Evolutionary conservation across 2,329 filamentous ascomycete species (phyloP).

Genomic region (Aspergillus costaricaensis): DNA sequence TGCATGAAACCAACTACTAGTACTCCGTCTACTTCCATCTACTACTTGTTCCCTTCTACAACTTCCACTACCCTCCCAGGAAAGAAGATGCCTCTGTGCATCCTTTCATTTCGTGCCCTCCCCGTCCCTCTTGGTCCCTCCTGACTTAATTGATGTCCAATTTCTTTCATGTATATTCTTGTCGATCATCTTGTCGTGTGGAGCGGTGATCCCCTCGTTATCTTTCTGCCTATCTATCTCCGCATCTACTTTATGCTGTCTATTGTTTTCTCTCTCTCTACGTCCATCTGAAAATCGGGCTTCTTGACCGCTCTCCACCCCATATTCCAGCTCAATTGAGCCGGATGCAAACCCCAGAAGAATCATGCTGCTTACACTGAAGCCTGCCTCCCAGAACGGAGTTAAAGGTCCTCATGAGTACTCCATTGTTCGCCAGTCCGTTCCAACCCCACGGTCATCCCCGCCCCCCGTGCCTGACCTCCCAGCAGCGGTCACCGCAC

Average conservation of each 20-base stretch:
- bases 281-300: not conserved
- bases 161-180: slow-evolving; percentile 6
- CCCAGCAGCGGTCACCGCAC: slow-evolving; percentile 32
- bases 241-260: slow-evolving; percentile 10
- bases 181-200: not conserved
- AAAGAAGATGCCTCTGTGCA: slow-evolving; percentile 1
- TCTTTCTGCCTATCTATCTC: slow-evolving; percentile 4
- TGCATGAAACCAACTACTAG: not conserved
- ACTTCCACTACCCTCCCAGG: not conserved
- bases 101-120: not conserved
- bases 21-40: not conserved
- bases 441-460: slow-evolving; percentile 42
- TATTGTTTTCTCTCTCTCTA: not conserved
- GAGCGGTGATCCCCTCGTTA: slow-evolving; percentile 8
- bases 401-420: slow-evolving; percentile 54
- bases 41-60: not conserved
- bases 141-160: not conserved
- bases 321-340: not conserved
- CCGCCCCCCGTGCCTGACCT: slow-evolving; percentile 36
- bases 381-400: slow-evolving; percentile 50
- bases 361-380: slow-evolving; percentile 55
- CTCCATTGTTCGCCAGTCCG: slow-evolving; percentile 44
- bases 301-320: not conserved
- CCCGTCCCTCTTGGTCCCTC: not conserved
- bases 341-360: not conserved